phyloP scores from a whole-genome alignment of 371 early-diverging fungal species.

The Dichotomocladium elegans region DNA sequence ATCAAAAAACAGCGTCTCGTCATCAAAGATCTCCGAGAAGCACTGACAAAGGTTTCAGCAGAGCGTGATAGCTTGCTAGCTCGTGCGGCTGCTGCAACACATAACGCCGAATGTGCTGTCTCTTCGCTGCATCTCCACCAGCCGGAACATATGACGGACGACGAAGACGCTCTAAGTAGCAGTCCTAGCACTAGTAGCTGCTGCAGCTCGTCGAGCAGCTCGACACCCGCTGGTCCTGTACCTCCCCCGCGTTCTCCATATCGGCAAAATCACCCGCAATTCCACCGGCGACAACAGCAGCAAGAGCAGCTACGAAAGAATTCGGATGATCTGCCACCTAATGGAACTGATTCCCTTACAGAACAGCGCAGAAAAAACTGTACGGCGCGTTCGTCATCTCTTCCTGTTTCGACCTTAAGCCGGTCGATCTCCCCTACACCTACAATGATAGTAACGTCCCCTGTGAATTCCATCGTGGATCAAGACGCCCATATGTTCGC shows the following conservation, averaged over 20 bases:
- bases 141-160: conserved; percentile 2
- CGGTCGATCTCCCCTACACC: background rate
- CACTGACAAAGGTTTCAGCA: conserved; percentile 26
- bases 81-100: background rate
- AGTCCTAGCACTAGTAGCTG: conserved; percentile 1
- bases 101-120: background rate
- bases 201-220: conserved; percentile 5
- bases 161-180: background rate
- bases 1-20: conserved; percentile 78
- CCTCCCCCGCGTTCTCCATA: conserved; percentile 21
- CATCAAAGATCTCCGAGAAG: conserved; percentile 62
- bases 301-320: background rate
- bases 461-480: conserved; percentile 14
- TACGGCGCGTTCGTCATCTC: background rate
- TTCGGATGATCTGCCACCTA: no score
- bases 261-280: conserved; percentile 7
- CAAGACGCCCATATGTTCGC: conserved; percentile 24
- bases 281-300: background rate
- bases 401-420: background rate
- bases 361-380: no score
- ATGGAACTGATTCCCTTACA: no score
- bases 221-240: conserved; percentile 3
- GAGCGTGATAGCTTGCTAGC: conserved; percentile 44
- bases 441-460: conserved; percentile 1
- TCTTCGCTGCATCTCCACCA: background rate